Conservation (phyloP, 331 rosid species). For the Acacia pycnantha region DNA sequence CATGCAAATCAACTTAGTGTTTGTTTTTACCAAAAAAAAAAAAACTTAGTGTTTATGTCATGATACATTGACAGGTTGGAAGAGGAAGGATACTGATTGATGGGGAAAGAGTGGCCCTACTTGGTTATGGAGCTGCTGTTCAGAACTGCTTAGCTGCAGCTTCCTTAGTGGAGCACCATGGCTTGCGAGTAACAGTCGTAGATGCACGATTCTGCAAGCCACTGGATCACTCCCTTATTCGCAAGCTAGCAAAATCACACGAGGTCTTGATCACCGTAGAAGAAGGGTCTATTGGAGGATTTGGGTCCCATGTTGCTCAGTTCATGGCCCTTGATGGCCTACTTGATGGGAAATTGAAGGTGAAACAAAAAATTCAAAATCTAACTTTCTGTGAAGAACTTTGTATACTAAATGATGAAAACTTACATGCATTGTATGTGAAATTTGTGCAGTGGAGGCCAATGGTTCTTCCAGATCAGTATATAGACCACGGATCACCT, state of each 20-base stretch:
- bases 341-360: slow-evolving; percentile 82
- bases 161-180: slow-evolving; percentile 50
- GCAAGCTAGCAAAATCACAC: slow-evolving; percentile 79
- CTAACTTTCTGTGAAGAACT: background rate
- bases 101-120: slow-evolving; percentile 93
- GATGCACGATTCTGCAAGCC: slow-evolving; percentile 99
- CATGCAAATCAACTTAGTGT: slow-evolving; percentile 4
- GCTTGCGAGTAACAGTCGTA: slow-evolving; percentile 68
- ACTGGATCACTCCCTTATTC: slow-evolving; percentile 67
- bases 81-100: slow-evolving; percentile 75
- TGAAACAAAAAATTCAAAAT: slow-evolving; percentile 8
- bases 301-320: slow-evolving; percentile 94
- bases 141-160: slow-evolving; percentile 86
- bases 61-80: slow-evolving; percentile 60
- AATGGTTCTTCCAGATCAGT: slow-evolving; percentile 83
- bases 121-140: slow-evolving; percentile 87
- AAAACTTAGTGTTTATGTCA: background rate
- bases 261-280: slow-evolving; percentile 82
- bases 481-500: slow-evolving; percentile 88
- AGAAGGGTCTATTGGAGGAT: slow-evolving; percentile 98
- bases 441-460: slow-evolving; percentile 87
- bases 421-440: slow-evolving; percentile 21
- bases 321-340: slow-evolving; percentile 97
- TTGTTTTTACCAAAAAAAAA: too few relatives aligned
- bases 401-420: background rate